Evolutionary conservation across 805 yeast genomes (phyloP), one percentile per base, ranked within the genome.

Genomic region (Saccharomycopsis guyanensis): DNA sequence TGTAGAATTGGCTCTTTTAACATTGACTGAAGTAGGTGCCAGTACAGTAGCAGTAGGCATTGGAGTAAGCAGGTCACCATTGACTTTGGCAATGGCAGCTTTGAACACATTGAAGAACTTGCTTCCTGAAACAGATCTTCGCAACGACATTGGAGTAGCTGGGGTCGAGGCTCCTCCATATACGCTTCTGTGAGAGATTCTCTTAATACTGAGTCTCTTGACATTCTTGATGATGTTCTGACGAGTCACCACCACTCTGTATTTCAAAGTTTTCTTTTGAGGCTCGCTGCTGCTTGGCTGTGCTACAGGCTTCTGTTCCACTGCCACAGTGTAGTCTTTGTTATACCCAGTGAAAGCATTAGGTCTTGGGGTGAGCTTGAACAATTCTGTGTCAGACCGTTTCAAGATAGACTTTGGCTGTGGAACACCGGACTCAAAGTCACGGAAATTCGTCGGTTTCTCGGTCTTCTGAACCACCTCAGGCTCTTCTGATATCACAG

Each of bases 161-260:
- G 6, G 6, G 29, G 6, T 25, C 10, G 10, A 6, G 10, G 6
- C 10, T 6, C 6, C 25, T n/a, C n/a, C 16, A 24, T 38, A 38
- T 20, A 40, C 25, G 15, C 38, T 27, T 35, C 43, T 49, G 15
- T 48, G 29, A 16, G 41, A 35, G n/a, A 19, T 38, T 15, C 19
- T 34, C 24, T 36, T 42, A 8, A 42, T 35, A 8, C 44, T 38
- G 18, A 49, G 37, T 8, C 52, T 45, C 35, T 46, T 46, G 15
- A 50, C 45, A 22, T 46, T 46, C 24, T 49, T 42, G 29, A 46
- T 41, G 29, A 50, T 42, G 31, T 37, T 50, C 12, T 43, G 43
- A 15, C 40, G 42, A 12, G 53, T 46, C 16, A 50, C 42, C 19
- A 50, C 47, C 13, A 50, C 53, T 42, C 48, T 46, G 37, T 50